Percentiles rank a stretch among this genome's conserved stretches.
These are phyloP conservation scores for Pleurotus sapidus DNA, from an alignment of 768 basidiomycete genomes.

Conservation along the genomic window DNA sequence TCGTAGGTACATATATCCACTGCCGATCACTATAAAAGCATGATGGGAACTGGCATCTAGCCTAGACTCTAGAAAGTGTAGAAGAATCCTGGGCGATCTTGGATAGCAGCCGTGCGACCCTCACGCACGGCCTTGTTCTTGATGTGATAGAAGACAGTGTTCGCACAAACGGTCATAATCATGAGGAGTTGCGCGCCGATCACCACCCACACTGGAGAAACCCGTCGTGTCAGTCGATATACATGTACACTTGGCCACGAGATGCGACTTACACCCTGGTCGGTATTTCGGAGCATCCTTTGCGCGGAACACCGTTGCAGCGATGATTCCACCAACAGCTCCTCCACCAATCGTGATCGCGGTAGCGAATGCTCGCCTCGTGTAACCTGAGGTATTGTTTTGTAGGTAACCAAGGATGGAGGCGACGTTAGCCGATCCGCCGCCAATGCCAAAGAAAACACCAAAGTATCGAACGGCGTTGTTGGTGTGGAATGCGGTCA, in stretches of 20 bases:
- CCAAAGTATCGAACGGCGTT: conserved; percentile 23
- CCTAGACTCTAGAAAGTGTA: conserved; percentile 19
- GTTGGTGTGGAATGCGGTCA: conserved; percentile 3
- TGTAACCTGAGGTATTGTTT: conserved; percentile 33
- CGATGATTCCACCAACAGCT: conserved; percentile 36
- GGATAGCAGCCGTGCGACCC: conserved; percentile 26
- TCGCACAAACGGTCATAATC: conserved; percentile 22
- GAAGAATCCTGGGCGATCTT: conserved; percentile 36
- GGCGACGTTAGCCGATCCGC: background rate
- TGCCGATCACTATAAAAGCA: too few relatives aligned
- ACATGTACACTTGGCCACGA: background rate
- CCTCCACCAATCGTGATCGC: conserved; percentile 31
- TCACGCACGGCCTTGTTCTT: conserved; percentile 29
- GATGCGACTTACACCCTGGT: background rate
- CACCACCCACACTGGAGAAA: conserved; percentile 29
- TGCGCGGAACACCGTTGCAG: conserved; percentile 33
- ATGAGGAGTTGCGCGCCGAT: conserved; percentile 32
- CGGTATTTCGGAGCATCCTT: conserved; percentile 28
- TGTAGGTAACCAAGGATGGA: conserved; percentile 1
- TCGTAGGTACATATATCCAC: too few relatives aligned
- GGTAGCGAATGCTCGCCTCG: conserved; percentile 36
- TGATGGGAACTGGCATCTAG: too few relatives aligned
- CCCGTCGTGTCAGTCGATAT: background rate
- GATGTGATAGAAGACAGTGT: conserved; percentile 24
- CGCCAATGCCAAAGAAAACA: conserved; percentile 26